Percentiles rank a stretch among this genome's conserved stretches.
phyloP scores from a whole-genome alignment of 306 rosid genomes.

The Cucurbita pepo region DNA sequence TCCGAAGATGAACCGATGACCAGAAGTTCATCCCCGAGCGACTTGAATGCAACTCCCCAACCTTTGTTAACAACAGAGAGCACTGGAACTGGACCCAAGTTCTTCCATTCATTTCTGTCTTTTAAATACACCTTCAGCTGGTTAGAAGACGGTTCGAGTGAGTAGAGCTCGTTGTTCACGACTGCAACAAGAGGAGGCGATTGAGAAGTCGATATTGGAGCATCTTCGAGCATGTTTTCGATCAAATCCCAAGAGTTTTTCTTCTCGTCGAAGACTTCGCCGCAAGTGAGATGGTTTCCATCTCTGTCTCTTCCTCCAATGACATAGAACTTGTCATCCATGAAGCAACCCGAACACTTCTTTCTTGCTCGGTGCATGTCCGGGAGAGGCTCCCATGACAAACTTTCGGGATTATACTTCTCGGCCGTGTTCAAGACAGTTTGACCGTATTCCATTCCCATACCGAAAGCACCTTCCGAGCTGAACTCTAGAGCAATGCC shows the following conservation, averaged over 20 bases:
- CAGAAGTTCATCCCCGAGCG: constrained; percentile 58
- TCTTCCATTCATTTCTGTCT: constrained; percentile 41
- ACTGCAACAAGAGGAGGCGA: constrained; percentile 79
- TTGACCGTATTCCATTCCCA: constrained; percentile 15
- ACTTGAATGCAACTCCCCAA: constrained; percentile 81
- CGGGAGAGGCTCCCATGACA: constrained; percentile 51
- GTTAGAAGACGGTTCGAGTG: constrained; percentile 39
- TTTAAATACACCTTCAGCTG: constrained; percentile 52
- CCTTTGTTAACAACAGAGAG: constrained; percentile 45
- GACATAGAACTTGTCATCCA: constrained; percentile 60
- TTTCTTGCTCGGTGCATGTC: constrained; percentile 38
- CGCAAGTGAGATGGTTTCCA: constrained; percentile 35
- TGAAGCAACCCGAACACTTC: constrained; percentile 58
- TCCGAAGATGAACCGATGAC: constrained; percentile 43
- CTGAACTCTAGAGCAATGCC: constrained; percentile 20
- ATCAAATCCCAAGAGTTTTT: constrained; percentile 43
- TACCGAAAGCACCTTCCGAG: background rate
- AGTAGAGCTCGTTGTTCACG: constrained; percentile 44
- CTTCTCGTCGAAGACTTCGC: constrained; percentile 41
- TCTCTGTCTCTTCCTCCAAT: constrained; percentile 57
- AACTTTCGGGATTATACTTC: constrained; percentile 35
- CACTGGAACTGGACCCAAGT: constrained; percentile 52
- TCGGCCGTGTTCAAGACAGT: constrained; percentile 41
- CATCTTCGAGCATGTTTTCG: constrained; percentile 35
- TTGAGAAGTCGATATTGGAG: constrained; percentile 11